phyloP scores from a whole-genome alignment of 305 asterid genomes.

The Fraxinus xanthoxyloides region DNA sequence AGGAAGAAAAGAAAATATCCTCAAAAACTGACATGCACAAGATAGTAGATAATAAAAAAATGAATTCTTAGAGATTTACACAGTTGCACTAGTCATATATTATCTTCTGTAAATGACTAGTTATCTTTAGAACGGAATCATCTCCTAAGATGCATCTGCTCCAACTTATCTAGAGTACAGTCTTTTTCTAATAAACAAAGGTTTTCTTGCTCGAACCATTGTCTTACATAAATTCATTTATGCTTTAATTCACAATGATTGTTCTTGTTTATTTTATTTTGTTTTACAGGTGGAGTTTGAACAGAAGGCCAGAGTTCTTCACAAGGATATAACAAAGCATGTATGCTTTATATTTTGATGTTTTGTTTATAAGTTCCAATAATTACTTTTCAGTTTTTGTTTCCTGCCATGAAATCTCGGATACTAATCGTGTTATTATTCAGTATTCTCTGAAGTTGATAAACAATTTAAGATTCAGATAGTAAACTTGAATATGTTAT shows the following conservation, averaged over 20 bases:
- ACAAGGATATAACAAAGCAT: constrained; percentile 46
- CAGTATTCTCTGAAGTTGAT: neutral
- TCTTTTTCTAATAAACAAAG: neutral
- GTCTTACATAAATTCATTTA: neutral
- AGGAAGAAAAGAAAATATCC: neutral
- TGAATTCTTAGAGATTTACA: neutral
- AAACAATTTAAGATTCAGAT: neutral
- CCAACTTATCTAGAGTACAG: neutral
- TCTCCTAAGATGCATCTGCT: neutral
- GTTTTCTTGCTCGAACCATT: neutral
- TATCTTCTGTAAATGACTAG: neutral
- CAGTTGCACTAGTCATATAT: neutral
- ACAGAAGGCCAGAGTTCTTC: constrained; percentile 44
- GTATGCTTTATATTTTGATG: constrained; percentile 30
- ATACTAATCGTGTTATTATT: neutral
- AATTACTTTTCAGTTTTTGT: constrained; percentile 1
- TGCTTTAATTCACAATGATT: neutral
- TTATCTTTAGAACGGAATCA: neutral
- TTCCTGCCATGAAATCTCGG: neutral
- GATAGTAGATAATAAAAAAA: neutral
- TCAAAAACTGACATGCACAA: neutral
- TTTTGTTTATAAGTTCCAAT: constrained; percentile 12
- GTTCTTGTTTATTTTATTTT: neutral
- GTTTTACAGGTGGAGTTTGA: constrained; percentile 47
- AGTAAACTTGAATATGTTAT: neutral